Base-by-base conservation (phyloP, 345 rosid species). In the Bruguiera gymnorhiza region DNA sequence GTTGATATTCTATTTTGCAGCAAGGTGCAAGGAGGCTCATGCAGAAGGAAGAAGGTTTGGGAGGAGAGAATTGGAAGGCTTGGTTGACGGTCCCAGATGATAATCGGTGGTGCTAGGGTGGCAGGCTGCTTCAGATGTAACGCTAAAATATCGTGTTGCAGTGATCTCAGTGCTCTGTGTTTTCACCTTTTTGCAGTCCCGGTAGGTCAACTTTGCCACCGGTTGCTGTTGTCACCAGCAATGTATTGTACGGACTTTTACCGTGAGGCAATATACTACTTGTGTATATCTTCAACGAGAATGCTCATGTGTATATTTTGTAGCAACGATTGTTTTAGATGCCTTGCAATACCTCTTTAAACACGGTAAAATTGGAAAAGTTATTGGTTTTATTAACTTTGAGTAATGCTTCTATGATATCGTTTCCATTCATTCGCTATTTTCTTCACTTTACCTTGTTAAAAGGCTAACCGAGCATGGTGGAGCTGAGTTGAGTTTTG, bases 1-100 rank as follows among this genome's bases (percentile, higher is more conserved):
- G 98, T 80, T 91, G 78, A 79, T 88, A 71, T 93, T 86, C 70
- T 91, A 91, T 85, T 81, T 93, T 50, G 86, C 86, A 29, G 88
- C 84, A 48, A 86, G 91, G 75, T 85, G 84, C 80, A 86, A 79
- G 80, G 95, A 91, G 70, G 96, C 95, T 48, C 77, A 77, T 62
- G 37, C 77, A n/a, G 87, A 83, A 50, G 93, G 91, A 55, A 86
- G 90, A 74, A 85, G 91, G 73, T 89, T 91, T 65, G 98, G 90
- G 73, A 82, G 87, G 73, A 82, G 96, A 83, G 97, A 93, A 71
- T 80, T 93, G 82, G 96, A 89, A 79, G 88, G 81, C 39, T 80
- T 89, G 79, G 65, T 89, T 39, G 89, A 89, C 73, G 89, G 92
- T 65, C 80, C 76, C 13, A 83, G 96, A 86, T 91, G 79, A 91